Percentiles rank a stretch among this genome's conserved stretches.
Conservation (phyloP, 179 eudicot genomes). For the Spinacia oleracea region DNA sequence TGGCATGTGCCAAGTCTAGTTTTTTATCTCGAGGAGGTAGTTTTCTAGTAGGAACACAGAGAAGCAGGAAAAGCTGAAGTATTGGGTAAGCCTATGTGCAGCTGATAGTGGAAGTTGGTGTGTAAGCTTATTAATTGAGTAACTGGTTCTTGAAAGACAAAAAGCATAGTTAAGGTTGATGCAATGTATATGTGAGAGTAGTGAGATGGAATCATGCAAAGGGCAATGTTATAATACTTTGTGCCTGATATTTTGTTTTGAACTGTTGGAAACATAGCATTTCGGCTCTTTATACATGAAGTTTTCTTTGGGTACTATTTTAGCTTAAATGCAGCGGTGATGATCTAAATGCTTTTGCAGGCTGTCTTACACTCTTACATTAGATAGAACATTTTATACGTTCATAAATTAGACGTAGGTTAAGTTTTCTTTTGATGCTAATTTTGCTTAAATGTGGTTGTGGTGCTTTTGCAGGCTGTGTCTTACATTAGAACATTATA, state of each 20-base stretch:
- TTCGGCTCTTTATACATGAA: not conserved
- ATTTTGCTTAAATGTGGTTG: constrained; percentile 12
- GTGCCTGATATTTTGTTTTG: not conserved
- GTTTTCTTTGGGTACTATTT: not conserved
- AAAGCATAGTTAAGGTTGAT: not conserved
- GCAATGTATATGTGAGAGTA: not conserved
- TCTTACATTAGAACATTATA: constrained; percentile 84
- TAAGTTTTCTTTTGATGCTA: constrained; percentile 72
- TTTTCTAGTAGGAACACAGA: not conserved
- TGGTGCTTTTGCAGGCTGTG: constrained; percentile 67
- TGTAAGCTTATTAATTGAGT: not conserved
- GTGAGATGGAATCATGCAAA: not conserved
- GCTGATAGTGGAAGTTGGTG: not conserved
- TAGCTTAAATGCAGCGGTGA: constrained; percentile 4
- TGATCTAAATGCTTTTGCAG: constrained; percentile 40
- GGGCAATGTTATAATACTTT: not conserved
- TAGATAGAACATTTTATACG: constrained; percentile 76
- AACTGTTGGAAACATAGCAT: not conserved
- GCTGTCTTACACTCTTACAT: constrained; percentile 84
- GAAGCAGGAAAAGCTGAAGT: not conserved
- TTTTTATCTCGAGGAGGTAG: not conserved
- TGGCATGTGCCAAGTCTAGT: constrained; percentile 7
- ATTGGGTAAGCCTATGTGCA: not conserved
- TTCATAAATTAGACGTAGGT: constrained; percentile 94
- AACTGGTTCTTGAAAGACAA: not conserved